Conservation (phyloP, 306 rosid genomes). For the cucumber (Cucumis sativus) region DNA sequence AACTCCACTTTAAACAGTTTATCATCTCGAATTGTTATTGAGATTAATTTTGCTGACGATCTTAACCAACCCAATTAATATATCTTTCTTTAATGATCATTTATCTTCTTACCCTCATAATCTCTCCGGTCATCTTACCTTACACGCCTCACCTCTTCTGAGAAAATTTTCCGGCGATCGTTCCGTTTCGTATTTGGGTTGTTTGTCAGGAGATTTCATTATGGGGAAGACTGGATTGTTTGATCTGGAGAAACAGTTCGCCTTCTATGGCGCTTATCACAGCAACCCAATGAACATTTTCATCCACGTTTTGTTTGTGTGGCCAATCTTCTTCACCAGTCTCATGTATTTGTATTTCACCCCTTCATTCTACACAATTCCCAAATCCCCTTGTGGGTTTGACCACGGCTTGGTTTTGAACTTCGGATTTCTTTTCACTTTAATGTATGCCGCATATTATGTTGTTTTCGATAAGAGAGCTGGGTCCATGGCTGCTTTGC, state of each 20-base stretch:
- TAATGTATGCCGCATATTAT: conserved; percentile 42
- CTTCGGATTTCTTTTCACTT: conserved; percentile 38
- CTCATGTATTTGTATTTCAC: conserved; percentile 52
- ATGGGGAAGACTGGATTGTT: conserved; percentile 38
- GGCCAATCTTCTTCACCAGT: conserved; percentile 63
- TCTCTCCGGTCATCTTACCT: neutral
- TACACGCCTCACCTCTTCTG: neutral
- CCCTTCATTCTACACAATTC: conserved; percentile 28
- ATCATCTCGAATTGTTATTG: neutral
- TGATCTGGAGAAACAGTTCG: conserved; percentile 75
- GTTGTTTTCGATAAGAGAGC: conserved; percentile 47
- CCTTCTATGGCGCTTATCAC: conserved; percentile 85
- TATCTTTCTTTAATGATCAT: neutral
- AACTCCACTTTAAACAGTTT: neutral
- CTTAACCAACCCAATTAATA: neutral
- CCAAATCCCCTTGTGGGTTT: conserved; percentile 20
- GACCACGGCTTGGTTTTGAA: conserved; percentile 33
- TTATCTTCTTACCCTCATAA: neutral
- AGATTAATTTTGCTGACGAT: neutral
- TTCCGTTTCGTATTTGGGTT: neutral
- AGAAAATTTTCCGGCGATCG: neutral
- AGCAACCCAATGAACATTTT: conserved; percentile 51
- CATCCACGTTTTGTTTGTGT: conserved; percentile 54
- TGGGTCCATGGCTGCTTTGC: conserved; percentile 58
- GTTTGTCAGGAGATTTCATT: neutral